Conservation (phyloP, 176 grass and related monocot genomes). For the Triticum monococcum region DNA sequence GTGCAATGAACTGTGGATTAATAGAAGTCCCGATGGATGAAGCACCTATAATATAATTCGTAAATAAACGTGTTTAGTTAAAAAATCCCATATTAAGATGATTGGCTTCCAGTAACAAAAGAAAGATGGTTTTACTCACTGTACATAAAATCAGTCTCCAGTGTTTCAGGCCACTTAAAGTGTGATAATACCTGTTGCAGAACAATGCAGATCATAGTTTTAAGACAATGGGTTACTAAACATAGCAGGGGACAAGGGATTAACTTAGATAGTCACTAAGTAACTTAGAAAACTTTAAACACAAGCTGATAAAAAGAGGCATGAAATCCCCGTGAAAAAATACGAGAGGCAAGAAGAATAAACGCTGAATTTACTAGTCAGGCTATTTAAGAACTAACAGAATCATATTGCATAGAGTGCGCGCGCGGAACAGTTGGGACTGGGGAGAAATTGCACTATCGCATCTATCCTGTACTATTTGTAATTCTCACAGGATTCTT, state of each 20-base stretch:
- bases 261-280: conserved; percentile 4
- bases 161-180: conserved; percentile 84
- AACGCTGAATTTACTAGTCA: neutral
- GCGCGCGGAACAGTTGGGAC: neutral
- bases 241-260: neutral
- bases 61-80: conserved; percentile 7
- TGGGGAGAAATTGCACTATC: neutral
- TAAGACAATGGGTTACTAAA: conserved; percentile 2
- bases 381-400: neutral
- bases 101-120: neutral
- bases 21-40: conserved; percentile 92
- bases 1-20: conserved; percentile 72
- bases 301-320: neutral
- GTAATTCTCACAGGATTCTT: neutral
- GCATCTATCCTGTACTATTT: neutral
- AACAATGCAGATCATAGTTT: conserved; percentile 28
- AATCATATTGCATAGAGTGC: neutral
- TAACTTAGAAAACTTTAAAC: conserved; percentile 14
- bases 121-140: conserved; percentile 36
- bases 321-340: neutral
- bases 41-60: conserved; percentile 52
- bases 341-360: neutral
- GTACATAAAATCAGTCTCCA: conserved; percentile 89
- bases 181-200: conserved; percentile 63
- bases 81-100: conserved; percentile 16